phyloP scores from a whole-genome alignment of 2,329 filamentous ascomycete genomes.

The Mollisiaceae sp. region DNA sequence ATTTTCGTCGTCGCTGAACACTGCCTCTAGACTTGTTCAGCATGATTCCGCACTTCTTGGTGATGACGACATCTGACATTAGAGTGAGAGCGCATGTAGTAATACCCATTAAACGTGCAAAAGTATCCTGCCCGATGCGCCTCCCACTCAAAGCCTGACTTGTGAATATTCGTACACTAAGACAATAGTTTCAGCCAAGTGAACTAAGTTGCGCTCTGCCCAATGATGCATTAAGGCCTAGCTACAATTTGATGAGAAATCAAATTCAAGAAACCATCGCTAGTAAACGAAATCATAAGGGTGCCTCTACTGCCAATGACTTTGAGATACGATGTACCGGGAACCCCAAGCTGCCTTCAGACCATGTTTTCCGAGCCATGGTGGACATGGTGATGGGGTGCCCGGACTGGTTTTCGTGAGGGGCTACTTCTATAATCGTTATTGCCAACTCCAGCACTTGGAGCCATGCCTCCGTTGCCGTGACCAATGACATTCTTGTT shows the following conservation, averaged over 20 bases:
- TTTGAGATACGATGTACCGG: background rate
- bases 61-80: too few species aligned
- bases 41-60: background rate
- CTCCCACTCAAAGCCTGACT: background rate
- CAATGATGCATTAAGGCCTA: background rate
- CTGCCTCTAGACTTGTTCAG: background rate
- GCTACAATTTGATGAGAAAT: background rate
- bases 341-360: background rate
- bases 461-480: constrained; percentile 10
- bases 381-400: constrained; percentile 10
- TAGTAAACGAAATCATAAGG: background rate
- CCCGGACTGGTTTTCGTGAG: constrained; percentile 20
- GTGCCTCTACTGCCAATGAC: background rate
- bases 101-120: too few species aligned
- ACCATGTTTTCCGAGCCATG: constrained; percentile 19
- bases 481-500: constrained; percentile 12
- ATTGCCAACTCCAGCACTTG: background rate
- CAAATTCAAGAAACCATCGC: background rate
- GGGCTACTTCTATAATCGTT: constrained; percentile 11
- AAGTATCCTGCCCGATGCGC: background rate
- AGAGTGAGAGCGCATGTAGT: too few species aligned
- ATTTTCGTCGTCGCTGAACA: background rate
- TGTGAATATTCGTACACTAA: background rate
- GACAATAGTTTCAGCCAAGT: background rate
- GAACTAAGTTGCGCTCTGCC: background rate